Percentiles rank a stretch among this genome's conserved stretches.
phyloP scores from a whole-genome alignment of 2,329 filamentous ascomycete species.

The Colletotrichum sp. region DNA sequence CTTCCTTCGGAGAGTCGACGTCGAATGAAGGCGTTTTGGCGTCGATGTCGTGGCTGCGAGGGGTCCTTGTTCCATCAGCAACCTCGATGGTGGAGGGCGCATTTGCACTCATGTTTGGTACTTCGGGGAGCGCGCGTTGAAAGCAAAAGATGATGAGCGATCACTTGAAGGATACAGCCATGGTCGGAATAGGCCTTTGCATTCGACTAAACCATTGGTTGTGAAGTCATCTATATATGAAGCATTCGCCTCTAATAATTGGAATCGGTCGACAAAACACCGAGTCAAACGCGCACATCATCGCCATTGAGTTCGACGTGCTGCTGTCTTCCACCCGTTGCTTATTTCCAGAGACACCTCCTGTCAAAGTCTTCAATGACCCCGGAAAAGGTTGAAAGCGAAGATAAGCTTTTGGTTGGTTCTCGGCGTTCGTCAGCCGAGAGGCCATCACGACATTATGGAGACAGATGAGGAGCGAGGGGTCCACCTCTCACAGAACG shows the following conservation, averaged over 20 bases:
- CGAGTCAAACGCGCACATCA: neutral
- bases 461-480: neutral
- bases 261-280: neutral
- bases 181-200: neutral
- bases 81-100: neutral
- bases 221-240: neutral
- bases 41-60: neutral
- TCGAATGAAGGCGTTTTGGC: neutral
- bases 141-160: fast-evolving
- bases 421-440: neutral
- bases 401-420: neutral
- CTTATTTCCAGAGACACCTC: neutral
- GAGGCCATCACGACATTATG: neutral
- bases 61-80: neutral
- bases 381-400: neutral
- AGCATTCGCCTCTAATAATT: neutral
- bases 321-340: neutral
- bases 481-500: neutral
- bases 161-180: neutral
- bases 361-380: neutral
- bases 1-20: neutral
- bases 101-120: neutral
- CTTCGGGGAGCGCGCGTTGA: neutral
- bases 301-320: neutral
- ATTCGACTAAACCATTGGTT: neutral